phyloP scores from a whole-genome alignment of 345 rosid species.

The Corymbia maculata region DNA sequence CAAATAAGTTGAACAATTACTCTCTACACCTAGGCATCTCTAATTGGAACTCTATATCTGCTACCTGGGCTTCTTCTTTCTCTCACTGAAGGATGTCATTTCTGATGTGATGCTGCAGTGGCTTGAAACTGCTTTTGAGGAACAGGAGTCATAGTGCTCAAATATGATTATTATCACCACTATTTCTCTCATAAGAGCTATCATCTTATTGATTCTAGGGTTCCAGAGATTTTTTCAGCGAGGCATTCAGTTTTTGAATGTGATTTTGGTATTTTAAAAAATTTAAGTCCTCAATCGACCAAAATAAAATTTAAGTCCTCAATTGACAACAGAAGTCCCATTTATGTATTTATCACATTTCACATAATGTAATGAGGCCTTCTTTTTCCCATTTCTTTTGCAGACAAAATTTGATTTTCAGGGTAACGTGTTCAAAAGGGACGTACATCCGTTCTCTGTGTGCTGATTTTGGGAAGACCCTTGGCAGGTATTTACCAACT shows the following conservation, averaged over 20 bases:
- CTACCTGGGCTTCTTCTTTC: background rate
- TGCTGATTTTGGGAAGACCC: constrained; percentile 89
- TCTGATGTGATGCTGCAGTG: background rate
- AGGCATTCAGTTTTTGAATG: background rate
- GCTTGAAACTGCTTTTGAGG: background rate
- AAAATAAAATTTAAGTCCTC: background rate
- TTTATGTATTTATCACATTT: background rate
- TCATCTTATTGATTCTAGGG: background rate
- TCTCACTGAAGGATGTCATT: background rate
- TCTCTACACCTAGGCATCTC: background rate
- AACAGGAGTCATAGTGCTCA: background rate
- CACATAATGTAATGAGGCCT: background rate
- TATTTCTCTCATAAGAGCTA: background rate
- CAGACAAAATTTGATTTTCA: constrained; percentile 88
- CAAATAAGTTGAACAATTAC: background rate
- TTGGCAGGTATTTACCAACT: constrained; percentile 48
- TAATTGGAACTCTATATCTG: background rate
- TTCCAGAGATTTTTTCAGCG: background rate
- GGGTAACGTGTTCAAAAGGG: constrained; percentile 84
- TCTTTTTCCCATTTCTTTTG: constrained; percentile 4
- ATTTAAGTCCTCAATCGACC: background rate
- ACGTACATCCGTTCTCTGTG: constrained; percentile 92
- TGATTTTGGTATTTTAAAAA: background rate
- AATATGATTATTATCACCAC: background rate
- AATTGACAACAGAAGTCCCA: background rate